phyloP scores from a whole-genome alignment of 805 yeast genomes.

The Ogataea nakhonphanomensis region DNA sequence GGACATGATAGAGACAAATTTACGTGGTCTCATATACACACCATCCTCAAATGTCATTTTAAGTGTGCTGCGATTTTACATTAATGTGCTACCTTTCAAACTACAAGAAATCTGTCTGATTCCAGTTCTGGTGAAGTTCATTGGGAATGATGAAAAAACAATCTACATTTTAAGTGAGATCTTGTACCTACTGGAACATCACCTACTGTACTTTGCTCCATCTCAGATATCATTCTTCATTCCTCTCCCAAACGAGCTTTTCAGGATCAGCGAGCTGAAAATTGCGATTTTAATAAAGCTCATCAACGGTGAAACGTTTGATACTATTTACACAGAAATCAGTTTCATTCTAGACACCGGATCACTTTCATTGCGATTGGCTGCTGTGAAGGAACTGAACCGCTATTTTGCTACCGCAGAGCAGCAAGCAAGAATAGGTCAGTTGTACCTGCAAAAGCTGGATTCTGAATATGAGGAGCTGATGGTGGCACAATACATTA shows the following conservation, averaged over 20 bases:
- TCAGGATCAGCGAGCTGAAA: conserved; percentile 46
- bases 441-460: conserved; percentile 55
- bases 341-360: conserved; percentile 47
- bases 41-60: conserved; percentile 59
- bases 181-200: conserved; percentile 28
- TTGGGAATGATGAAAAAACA: conserved; percentile 8
- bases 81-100: conserved; percentile 56
- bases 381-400: conserved; percentile 57
- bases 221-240: conserved; percentile 46
- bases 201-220: conserved; percentile 35
- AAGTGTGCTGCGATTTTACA: conserved; percentile 54
- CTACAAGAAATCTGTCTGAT: conserved; percentile 49
- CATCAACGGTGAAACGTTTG: conserved; percentile 51
- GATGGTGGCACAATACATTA: conserved; percentile 60
- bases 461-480: conserved; percentile 24
- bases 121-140: conserved; percentile 40
- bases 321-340: conserved; percentile 55
- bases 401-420: conserved; percentile 24
- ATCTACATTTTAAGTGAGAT: conserved; percentile 17
- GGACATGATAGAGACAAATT: conserved; percentile 45
- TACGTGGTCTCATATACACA: conserved; percentile 46
- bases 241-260: conserved; percentile 52
- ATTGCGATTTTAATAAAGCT: conserved; percentile 58
- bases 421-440: conserved; percentile 54
- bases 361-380: conserved; percentile 28